Percentiles rank a stretch among this genome's conserved stretches.
These are phyloP conservation scores for Chrysosphaeria jannelii DNA, from an alignment of 2,329 filamentous ascomycete species.

Conservation along the genomic window DNA sequence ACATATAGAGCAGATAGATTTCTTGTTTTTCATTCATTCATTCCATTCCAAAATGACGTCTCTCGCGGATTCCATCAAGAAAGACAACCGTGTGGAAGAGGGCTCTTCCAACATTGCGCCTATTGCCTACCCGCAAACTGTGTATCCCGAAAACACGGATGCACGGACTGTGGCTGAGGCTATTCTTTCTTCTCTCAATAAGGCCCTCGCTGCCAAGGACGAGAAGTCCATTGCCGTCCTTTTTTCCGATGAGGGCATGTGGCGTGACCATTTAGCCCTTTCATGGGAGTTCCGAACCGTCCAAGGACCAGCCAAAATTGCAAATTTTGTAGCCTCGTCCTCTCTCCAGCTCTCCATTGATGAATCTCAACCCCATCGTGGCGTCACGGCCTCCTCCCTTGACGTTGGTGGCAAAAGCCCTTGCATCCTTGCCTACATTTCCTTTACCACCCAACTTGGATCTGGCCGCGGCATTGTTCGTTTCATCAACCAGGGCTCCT, in stretches of 20 bases:
- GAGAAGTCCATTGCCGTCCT: slow-evolving; percentile 9
- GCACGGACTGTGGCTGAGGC: slow-evolving; percentile 10
- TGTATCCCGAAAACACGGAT: slow-evolving; percentile 8
- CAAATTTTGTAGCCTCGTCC: slow-evolving; percentile 10
- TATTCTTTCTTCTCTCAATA: slow-evolving; percentile 13
- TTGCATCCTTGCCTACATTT: slow-evolving; percentile 26
- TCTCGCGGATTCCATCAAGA: slow-evolving; percentile 2
- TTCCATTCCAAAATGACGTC: slow-evolving; percentile 1
- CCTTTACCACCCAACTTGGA: slow-evolving; percentile 20
- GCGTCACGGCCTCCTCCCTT: slow-evolving; percentile 15
- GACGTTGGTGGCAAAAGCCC: slow-evolving; percentile 17
- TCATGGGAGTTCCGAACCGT: slow-evolving; percentile 24
- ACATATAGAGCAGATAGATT: too few relatives aligned
- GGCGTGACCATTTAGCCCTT: slow-evolving; percentile 26
- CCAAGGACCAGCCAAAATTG: slow-evolving; percentile 13
- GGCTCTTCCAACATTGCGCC: slow-evolving; percentile 23
- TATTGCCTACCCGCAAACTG: slow-evolving; percentile 12
- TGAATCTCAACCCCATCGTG: slow-evolving; percentile 12
- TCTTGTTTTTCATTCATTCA: too few relatives aligned
- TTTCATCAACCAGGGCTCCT: slow-evolving; percentile 13
- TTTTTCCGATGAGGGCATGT: slow-evolving; percentile 18
- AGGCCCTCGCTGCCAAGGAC: slow-evolving; percentile 10
- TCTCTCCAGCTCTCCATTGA: slow-evolving; percentile 15
- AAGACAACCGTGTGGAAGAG: slow-evolving; percentile 8
- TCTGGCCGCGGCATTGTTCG: slow-evolving; percentile 23